Base-by-base conservation (phyloP, 2,329 filamentous ascomycete species). In the Neonectria ditissima region DNA sequence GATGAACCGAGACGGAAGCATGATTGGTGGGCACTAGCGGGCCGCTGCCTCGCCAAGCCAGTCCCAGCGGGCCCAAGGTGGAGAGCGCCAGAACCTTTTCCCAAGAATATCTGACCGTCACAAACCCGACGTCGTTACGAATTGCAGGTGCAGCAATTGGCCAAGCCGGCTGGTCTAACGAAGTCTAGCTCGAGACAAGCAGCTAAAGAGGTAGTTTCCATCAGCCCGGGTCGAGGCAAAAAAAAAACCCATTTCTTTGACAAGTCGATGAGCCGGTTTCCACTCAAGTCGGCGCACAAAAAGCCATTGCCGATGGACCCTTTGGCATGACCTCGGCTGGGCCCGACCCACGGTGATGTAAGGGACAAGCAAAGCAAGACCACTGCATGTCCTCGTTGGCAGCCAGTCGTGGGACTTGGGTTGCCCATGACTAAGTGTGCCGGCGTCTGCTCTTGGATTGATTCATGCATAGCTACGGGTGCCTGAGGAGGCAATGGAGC, bases 111-210 rank as follows among this genome's bases (percentile, higher is more conserved):
- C 39, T 55, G 18, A 16, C 44, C n/a, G 45, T 20, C 39, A 43
- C 43, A 24, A 34, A 28, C 37, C 20, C 43, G 18, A 34, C 39
- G 26, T 22, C 28, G 45, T 44, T 24, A 44, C 28, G 43, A 63
- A 55, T 59, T 58, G 43, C 50, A 58, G 50, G 20, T 59, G n/a
- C 18, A 37, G 37, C 43, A 51, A 58, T 63, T 63, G 60, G 22
- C 43, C 50, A 34, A 63, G 26, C 22, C 28, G 16, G 45, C 26
- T 37, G 20, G 34, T 44, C 34, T 14, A 45, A 18, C 41, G 14
- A 7, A n/a, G 28, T 50, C 53, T 58, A 54, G 47, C 41, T 24
- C 26, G 43, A 22, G n/a, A 14, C 18, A 26, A 32, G 26, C 9
- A 32, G n/a, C 22, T 24, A 28, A 26, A 47, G 16, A 47, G 3